These are phyloP conservation scores for Ramaria sp. DNA, from an alignment of 768 basidiomycete genomes.

Conservation along the genomic window DNA sequence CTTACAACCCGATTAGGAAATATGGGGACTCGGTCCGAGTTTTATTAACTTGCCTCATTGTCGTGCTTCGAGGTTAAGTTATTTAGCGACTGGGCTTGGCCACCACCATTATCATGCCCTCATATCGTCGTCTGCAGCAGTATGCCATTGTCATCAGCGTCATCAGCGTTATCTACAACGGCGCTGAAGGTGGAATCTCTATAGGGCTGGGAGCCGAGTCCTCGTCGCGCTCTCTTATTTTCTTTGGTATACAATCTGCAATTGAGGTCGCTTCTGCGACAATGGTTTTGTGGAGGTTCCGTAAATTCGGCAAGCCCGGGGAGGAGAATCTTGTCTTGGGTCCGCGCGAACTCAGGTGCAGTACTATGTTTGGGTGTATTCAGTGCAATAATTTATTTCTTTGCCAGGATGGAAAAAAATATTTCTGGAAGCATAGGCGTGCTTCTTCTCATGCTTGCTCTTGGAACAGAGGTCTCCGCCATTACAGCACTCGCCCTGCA, in stretches of 20 bases:
- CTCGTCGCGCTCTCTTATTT: conserved; percentile 33
- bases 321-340: conserved; percentile 19
- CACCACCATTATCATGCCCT: conserved; percentile 9
- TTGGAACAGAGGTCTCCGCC: conserved; percentile 28
- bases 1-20: no score
- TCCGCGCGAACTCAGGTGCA: conserved; percentile 14
- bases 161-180: conserved; percentile 27
- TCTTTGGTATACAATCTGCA: conserved; percentile 38
- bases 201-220: conserved; percentile 35
- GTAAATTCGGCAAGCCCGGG: conserved; percentile 22
- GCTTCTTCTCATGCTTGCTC: conserved; percentile 26
- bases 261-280: conserved; percentile 35
- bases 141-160: conserved; percentile 30
- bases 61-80: no score
- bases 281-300: conserved; percentile 37
- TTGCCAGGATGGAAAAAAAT: conserved; percentile 26
- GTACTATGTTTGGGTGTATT: no score
- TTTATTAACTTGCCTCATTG: no score
- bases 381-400: neutral
- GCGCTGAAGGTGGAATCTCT: conserved; percentile 30
- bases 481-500: conserved; percentile 25
- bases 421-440: conserved; percentile 26
- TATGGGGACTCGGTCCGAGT: no score
- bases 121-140: conserved; percentile 27
- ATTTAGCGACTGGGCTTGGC: no score